Evolutionary conservation across 345 rosid species (phyloP).

Genomic region (Hibiscus tridactylites): DNA sequence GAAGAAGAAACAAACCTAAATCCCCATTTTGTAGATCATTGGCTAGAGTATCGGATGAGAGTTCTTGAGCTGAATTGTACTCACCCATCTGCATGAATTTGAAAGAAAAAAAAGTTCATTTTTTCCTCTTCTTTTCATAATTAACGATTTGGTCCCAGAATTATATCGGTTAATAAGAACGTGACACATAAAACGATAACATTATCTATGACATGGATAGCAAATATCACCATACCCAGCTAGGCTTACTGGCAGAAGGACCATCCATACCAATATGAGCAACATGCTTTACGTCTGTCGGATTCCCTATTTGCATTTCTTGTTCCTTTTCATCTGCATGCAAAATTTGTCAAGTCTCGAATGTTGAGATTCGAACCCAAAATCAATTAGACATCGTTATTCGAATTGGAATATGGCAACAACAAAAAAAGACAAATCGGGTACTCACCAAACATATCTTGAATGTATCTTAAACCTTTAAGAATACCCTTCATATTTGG

Average conservation of each 20-base stretch:
- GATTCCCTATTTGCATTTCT: slow-evolving; percentile 72
- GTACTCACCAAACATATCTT: slow-evolving; percentile 58
- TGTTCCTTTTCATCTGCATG: slow-evolving; percentile 55
- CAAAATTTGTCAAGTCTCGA: too few species aligned
- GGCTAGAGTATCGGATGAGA: not conserved
- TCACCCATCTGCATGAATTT: not conserved
- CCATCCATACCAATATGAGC: slow-evolving; percentile 90
- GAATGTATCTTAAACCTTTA: slow-evolving; percentile 60
- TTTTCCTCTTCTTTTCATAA: too few species aligned
- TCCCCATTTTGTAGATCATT: not conserved
- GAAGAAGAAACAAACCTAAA: not conserved
- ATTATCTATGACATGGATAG: too few species aligned
- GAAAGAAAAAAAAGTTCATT: not conserved
- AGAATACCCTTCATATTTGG: slow-evolving; percentile 62
- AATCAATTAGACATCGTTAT: not conserved
- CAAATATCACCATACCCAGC: slow-evolving; percentile 35
- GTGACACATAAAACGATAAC: not conserved
- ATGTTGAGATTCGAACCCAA: not conserved
- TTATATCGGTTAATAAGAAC: too few species aligned
- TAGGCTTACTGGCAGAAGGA: slow-evolving; percentile 39
- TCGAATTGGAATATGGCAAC: too few species aligned
- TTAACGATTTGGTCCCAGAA: too few species aligned
- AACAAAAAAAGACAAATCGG: not conserved
- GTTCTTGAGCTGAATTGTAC: not conserved
- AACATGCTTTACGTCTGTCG: slow-evolving; percentile 90